Base-by-base conservation (phyloP, 2,329 filamentous ascomycete genomes). In the Cercospora sp. region DNA sequence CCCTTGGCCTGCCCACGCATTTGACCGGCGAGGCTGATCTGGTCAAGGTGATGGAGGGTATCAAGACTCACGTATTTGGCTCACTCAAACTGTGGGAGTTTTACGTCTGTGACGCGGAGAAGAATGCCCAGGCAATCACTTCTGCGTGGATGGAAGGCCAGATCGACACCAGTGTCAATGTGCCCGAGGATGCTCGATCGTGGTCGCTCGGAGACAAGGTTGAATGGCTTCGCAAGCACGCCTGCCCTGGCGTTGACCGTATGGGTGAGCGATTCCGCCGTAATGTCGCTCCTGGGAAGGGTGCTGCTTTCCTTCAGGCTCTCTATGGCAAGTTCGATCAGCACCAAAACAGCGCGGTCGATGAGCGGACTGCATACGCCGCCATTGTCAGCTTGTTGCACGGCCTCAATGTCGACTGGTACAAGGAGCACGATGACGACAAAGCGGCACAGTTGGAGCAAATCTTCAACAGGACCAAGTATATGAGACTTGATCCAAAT, bases 381-480 rank as follows among this genome's bases (percentile, higher is more conserved):
- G 88, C 77, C 79, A 81, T 75, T 73, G 80, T 74, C 73, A 91
- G 70, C 64, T 85, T 97, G 45, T 81, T 98, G 13, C 90, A 98
- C 73, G 90, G 93, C 60, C 83, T 95, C 73, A 99, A 99, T 75
- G 84, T 97, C 36, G 87, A 90, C 2, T 91, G 94, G 76, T 99
- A 99, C 82, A 87, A 90, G 71, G 95, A 99, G 79, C 99, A 96
- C 78, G 93, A 99, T 77, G 83, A 82, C 20, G 95, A 99, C 77
- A 84, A 91, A 10, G 87, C 87, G 28, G 91, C 91, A 71, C 95
- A 97, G 72, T 85, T 97, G 65, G 90, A 97, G 70, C 94, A 99
- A 80, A 83, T 98, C 28, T 96, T 91, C 83, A 96, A 97, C 78
- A 90, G 96, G 69, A 92, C 94, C 82, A 97, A 97, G 80, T 99